Evolutionary conservation across 306 rosid species (phyloP).

Genomic region (Inga oerstediana): DNA sequence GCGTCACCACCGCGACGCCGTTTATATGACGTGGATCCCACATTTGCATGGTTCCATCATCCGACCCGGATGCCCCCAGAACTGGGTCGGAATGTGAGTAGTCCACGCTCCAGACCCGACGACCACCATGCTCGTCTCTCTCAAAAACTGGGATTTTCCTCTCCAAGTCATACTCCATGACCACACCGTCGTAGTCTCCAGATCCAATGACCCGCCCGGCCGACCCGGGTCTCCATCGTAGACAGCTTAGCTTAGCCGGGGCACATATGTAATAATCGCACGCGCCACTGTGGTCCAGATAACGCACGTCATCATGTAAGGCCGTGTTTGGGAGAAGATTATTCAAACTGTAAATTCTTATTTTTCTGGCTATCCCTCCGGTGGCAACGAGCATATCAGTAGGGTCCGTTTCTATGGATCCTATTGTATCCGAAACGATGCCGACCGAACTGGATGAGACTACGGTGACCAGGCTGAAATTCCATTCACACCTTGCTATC

Average conservation of each 20-base stretch:
- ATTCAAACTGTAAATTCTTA: conserved; percentile 40
- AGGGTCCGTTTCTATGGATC: conserved; percentile 57
- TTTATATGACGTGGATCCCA: conserved; percentile 62
- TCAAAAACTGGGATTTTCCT: conserved; percentile 49
- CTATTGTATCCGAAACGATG: conserved; percentile 47
- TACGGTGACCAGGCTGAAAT: conserved; percentile 45
- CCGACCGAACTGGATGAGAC: conserved; percentile 40
- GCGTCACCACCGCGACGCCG: conserved; percentile 46
- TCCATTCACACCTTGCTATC: conserved; percentile 43
- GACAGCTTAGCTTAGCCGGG: conserved; percentile 72
- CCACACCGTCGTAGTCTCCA: conserved; percentile 71
- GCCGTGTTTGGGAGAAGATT: conserved; percentile 27
- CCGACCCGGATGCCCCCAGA: conserved; percentile 64
- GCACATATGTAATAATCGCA: conserved; percentile 53
- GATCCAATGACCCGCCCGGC: conserved; percentile 48
- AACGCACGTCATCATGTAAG: neutral
- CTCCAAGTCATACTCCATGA: conserved; percentile 63
- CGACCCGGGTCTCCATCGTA: conserved; percentile 57
- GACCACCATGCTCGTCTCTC: conserved; percentile 74
- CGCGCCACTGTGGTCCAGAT: conserved; percentile 47
- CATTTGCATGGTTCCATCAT: conserved; percentile 67
- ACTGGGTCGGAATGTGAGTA: conserved; percentile 47
- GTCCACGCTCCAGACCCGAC: conserved; percentile 70
- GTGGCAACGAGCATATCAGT: conserved; percentile 53
- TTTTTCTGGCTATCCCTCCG: conserved; percentile 61